phyloP scores from a whole-genome alignment of 78 protist genomes.

The Dictyostelium purpureum region DNA sequence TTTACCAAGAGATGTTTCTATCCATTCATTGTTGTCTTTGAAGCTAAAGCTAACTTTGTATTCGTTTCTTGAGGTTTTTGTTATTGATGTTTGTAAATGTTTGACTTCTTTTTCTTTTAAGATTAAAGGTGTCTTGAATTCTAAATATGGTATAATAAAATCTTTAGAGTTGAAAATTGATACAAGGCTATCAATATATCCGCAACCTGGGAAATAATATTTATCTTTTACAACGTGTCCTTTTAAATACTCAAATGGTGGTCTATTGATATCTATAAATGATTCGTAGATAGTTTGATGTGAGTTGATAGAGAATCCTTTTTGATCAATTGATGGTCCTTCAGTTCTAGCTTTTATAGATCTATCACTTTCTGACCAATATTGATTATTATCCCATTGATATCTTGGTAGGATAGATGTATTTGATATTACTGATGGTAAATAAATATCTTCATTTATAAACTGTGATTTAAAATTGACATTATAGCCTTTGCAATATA shows the following conservation, averaged over 20 bases:
- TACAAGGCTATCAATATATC: slow-evolving; percentile 14
- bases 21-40: not conserved
- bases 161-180: not conserved
- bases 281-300: not conserved
- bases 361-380: not conserved
- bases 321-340: not conserved
- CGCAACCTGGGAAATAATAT: slow-evolving; percentile 33
- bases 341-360: not conserved
- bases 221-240: slow-evolving; percentile 31
- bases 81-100: not conserved
- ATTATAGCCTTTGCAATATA: not conserved
- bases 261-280: not conserved
- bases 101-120: not conserved
- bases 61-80: not conserved
- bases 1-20: not conserved
- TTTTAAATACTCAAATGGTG: not conserved
- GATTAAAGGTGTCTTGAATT: not conserved
- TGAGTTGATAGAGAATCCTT: not conserved
- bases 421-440: not conserved
- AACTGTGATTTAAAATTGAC: not conserved
- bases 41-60: not conserved
- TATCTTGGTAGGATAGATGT: not conserved
- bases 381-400: slow-evolving; percentile 16
- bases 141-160: not conserved
- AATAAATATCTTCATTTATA: not conserved